Percentiles rank a stretch among this genome's conserved stretches.
Conservation (phyloP, 2,329 filamentous ascomycete genomes). For the Capronia coronata region DNA sequence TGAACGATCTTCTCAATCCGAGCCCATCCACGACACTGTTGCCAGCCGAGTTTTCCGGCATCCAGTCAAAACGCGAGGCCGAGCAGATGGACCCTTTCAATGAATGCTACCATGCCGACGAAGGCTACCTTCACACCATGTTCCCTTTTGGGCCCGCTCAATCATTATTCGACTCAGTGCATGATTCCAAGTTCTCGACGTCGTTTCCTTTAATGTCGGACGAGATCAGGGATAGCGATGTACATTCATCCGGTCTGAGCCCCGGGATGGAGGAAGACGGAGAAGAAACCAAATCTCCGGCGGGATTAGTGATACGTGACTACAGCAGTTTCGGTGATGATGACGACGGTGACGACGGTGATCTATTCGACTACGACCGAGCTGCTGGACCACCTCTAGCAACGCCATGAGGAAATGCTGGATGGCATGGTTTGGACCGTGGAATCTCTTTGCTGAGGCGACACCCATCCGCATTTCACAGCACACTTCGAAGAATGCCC, state of each 20-base stretch:
- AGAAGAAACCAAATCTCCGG: conserved; percentile 1
- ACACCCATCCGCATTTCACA: not conserved
- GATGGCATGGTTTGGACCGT: no score
- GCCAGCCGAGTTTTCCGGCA: not conserved
- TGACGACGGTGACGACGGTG: conserved; percentile 20
- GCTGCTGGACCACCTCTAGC: not conserved
- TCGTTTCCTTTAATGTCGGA: not conserved
- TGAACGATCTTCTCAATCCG: conserved; percentile 19
- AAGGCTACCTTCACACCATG: conserved; percentile 7
- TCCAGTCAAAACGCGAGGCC: not conserved
- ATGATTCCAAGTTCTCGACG: not conserved
- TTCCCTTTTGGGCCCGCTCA: not conserved
- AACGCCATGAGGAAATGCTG: not conserved
- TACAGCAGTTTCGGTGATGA: conserved; percentile 16
- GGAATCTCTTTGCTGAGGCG: no score
- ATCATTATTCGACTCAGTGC: not conserved
- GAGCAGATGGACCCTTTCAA: conserved; percentile 1
- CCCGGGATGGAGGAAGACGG: conserved; percentile 7
- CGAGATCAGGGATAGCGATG: conserved; percentile 4
- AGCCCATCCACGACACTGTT: not conserved
- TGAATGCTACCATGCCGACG: conserved; percentile 3
- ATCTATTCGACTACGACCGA: conserved; percentile 22
- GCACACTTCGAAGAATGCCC: no score
- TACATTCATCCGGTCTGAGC: conserved; percentile 21
- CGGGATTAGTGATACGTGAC: conserved; percentile 16